Evolutionary conservation across 441 rosid species (phyloP), one percentile per base, ranked within the genome.

Genomic region (Erodium moschatum): DNA sequence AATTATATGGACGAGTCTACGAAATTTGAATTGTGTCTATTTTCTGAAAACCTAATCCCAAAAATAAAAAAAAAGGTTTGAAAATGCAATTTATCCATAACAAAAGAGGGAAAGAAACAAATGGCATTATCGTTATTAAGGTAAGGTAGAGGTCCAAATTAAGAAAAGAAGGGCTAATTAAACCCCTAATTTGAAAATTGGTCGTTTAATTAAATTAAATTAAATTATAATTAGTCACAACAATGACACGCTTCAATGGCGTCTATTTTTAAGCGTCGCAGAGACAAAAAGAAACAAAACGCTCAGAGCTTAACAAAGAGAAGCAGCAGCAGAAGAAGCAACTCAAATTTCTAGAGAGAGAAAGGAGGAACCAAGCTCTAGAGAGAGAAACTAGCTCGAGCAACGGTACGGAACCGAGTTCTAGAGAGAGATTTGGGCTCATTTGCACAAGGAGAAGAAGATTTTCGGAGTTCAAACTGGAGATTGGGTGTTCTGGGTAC

Each of bases 311-410:
- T 16, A 15, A 16, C 18, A 52, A n/a, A 52, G 58, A 50, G 60
- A 52, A 15, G 19, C 18, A 24, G 27, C n/a, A 52, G 20, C n/a
- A 52, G 8, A 15, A 52, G 60, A 15, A 52, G 1, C 20, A 52
- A 52, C 60, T 16, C 60, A 52, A 71, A 60, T 60, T 60, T 60
- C 20, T 60, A 60, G 64, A 60, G 64, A 60, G 64, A 60, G 64
- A 60, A 60, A 60, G 13, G 13, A 42, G 13, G 13, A 42, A 42
- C 48, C 48, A 11, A 42, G 61, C 6, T 54, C 8, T 54, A 54
- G 61, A 54, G 21, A 18, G 20, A n/a, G 18, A 15, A 54, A n/a
- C 61, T 15, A 60, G 13, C 64, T 60, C 64, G 5, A 6, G 10
- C 31, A 8, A 7, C 31, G 48, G 64, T 19, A 60, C 64, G 64